These are phyloP conservation scores for Populus trichocarpa DNA, from an alignment of 441 rosid species.

Conservation along the genomic window DNA sequence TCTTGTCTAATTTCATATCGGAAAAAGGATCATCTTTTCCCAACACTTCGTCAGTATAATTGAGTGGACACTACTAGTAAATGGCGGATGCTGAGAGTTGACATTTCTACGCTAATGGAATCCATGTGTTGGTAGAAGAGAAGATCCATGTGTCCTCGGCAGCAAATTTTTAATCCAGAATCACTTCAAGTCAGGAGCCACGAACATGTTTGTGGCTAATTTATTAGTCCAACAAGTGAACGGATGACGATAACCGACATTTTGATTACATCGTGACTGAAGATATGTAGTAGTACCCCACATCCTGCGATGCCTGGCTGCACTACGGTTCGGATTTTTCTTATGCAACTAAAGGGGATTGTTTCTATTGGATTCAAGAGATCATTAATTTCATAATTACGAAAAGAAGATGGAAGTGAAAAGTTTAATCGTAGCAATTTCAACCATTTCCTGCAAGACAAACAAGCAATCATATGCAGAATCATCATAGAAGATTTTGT, in stretches of 20 bases:
- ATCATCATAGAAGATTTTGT: constrained; percentile 1
- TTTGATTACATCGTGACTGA: not conserved
- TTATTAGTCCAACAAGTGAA: not conserved
- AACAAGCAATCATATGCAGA: constrained; percentile 4
- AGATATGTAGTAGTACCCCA: not conserved
- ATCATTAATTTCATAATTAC: not conserved
- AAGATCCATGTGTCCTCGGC: not conserved
- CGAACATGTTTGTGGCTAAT: not conserved
- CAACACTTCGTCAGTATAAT: not conserved
- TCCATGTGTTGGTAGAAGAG: constrained; percentile 10
- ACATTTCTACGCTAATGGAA: constrained; percentile 21
- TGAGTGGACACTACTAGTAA: not conserved
- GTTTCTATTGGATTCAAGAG: not conserved
- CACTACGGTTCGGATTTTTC: not conserved
- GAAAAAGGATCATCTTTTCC: not conserved
- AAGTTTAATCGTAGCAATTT: not conserved
- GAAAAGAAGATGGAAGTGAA: not conserved
- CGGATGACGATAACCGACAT: not conserved
- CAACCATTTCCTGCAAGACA: not conserved
- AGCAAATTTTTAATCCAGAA: not conserved
- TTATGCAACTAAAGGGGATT: not conserved
- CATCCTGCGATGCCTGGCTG: not conserved
- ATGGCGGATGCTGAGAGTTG: constrained; percentile 13
- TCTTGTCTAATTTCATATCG: not conserved
- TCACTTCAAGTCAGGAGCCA: not conserved